Evolutionary conservation across 2,329 filamentous ascomycete species (phyloP), one percentile per base, ranked within the genome.

Genomic region (Lojkania enalia): DNA sequence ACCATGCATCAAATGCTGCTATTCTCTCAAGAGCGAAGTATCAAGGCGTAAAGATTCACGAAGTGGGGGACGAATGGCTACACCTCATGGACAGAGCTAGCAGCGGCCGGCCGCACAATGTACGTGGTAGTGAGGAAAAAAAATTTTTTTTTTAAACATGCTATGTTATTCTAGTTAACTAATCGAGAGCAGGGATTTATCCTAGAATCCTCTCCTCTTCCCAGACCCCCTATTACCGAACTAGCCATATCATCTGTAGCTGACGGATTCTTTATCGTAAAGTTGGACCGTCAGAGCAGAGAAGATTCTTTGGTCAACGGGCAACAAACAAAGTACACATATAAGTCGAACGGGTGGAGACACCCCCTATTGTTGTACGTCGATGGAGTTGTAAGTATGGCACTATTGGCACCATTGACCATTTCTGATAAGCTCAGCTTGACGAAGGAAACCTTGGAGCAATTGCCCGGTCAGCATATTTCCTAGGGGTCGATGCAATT

Each of bases 381-480:
- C 2, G 86, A 94, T 56, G 81, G 86, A 42, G 84, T 95, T 44
- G 69, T 71, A 56, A 52, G 64, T 46, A 11, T 15, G 7, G 9
- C 9, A 11, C 9, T 7, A 7, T 16, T 11, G 7, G 7, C 30
- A 11, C 9, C 30, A 11, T 7, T 33, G 7, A 11, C 12, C 3
- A 38, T 13, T n/a, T 56, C 64, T 78, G 31, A 66, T 39, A 20
- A 12, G 1, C 2, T n/a, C 35, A 64, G 58, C 73, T 90, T 7
- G 92, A 99, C 61, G 87, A 90, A 0, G 90, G 89, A 19, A 99
- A 99, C 63, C 75, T 97, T 1, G 94, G 94, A 31, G 90, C 85
- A 16, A 92, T 97, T 48, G 78, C 97, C 32, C 87, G 94, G 25
- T 89, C 89, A 4, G 90, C 90, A 2, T 87, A 89, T 61, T 97